Base-by-base conservation (phyloP, 2,329 filamentous ascomycete species). In the Phialophora macrospora region DNA sequence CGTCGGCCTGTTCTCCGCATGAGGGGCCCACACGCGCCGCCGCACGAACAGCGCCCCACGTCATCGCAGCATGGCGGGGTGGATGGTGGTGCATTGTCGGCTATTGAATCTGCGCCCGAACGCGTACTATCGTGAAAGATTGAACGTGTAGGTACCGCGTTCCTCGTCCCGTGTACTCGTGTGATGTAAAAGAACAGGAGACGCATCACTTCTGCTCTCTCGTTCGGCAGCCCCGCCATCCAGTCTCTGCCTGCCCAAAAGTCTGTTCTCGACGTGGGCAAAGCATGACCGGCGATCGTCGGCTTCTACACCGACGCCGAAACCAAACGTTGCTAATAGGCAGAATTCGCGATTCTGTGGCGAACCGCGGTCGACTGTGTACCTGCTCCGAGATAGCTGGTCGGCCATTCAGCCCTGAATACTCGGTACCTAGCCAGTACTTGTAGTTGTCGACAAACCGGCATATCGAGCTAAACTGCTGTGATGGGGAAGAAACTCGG, bases 1-100 rank as follows among this genome's bases (percentile, higher is more conserved):
- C 46, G 44, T 17, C 63, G 64, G 65, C 54, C 17, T 64, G 54
- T 62, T 67, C 57, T 62, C 65, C 65, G 65, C 59, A 59, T 62
- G 65, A 52, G 62, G 65, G 57, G 58, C n/a, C 20, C 9, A 11
- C 9, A 5, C 60, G 46, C 24, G 24, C 24, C 24, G 24, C 24
- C 24, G 17, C 11, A 20, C 14, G 22, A 6, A 57, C n/a, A n/a
- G 17, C 26, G n/a, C n/a, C n/a, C n/a, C n/a, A n/a, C n/a, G n/a
- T 49, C 41, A 49, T 30, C 17, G 34, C 28, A 8, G 48, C 48
- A 28, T 32, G 26, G 51, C 28, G 52, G 52, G 52, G 52, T 55
- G n/a, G 12, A n/a, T 11, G 12, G 38, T 41, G 11, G 46, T 22
- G 28, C 12, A 26, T 14, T 26, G 48, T 51, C 48, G 48, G 48